phyloP scores from a whole-genome alignment of 2,329 filamentous ascomycete species.

The Didymella pinodella region DNA sequence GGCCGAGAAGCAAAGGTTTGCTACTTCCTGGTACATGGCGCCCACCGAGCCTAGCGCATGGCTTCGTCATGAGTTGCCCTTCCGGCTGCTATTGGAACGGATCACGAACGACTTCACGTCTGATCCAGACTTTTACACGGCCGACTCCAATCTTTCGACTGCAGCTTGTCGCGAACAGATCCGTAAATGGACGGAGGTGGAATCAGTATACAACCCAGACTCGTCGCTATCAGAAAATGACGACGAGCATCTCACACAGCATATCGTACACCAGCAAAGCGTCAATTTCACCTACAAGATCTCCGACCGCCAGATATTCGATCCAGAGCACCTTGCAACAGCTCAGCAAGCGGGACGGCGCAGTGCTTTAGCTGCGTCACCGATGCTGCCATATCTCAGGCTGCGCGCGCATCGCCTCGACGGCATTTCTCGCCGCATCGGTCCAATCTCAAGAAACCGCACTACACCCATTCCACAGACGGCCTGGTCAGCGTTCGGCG shows the following conservation, averaged over 20 bases:
- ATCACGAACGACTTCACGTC: not conserved
- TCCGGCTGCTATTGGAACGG: not conserved
- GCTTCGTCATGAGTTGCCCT: not conserved
- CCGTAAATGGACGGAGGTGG: not conserved
- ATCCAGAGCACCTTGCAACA: not conserved
- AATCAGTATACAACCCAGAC: not conserved
- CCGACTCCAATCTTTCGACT: not conserved
- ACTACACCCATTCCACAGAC: not conserved
- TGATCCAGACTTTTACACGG: not conserved
- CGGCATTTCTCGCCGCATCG: not conserved
- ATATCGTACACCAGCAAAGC: not conserved
- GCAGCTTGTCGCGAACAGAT: not conserved
- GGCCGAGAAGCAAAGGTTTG: not conserved
- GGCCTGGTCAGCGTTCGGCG: not conserved
- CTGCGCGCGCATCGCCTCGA: conserved; percentile 3
- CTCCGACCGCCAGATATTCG: not conserved
- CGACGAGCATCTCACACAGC: not conserved
- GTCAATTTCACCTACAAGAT: not conserved
- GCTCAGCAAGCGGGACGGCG: too few relatives aligned
- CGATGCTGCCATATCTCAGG: not conserved
- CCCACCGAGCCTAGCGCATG: not conserved
- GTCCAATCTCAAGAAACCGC: not conserved
- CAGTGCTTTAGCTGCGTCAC: not conserved
- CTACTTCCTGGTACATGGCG: not conserved
- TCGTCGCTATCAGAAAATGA: not conserved